These are phyloP conservation scores for Eucommia ulmoides DNA, from an alignment of 257 asterid genomes.

Conservation along the genomic window DNA sequence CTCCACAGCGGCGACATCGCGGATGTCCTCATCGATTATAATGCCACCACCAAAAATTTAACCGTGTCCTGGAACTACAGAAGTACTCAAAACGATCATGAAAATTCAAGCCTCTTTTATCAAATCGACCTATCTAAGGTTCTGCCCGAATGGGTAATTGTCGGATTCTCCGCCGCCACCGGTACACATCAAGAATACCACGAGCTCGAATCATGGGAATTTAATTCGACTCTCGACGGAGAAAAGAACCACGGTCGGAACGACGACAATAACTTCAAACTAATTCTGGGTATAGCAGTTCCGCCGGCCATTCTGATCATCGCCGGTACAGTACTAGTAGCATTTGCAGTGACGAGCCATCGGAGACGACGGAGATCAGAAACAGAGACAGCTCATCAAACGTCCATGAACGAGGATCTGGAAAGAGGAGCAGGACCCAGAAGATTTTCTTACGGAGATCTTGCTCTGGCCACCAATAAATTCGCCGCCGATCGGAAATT, in stretches of 20 bases:
- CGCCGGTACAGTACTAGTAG: slow-evolving; percentile 9
- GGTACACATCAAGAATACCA: slow-evolving; percentile 10
- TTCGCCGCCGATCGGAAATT: slow-evolving; percentile 21
- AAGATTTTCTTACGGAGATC: slow-evolving; percentile 21
- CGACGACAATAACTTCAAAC: not conserved
- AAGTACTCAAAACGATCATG: no score
- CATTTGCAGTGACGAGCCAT: no score
- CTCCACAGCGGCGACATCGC: slow-evolving; percentile 14
- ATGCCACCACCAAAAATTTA: slow-evolving; percentile 15
- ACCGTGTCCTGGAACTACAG: no score
- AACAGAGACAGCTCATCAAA: slow-evolving; percentile 8
- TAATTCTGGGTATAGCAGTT: slow-evolving; percentile 11
- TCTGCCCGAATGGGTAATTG: slow-evolving; percentile 18
- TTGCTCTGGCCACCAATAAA: slow-evolving; percentile 22
- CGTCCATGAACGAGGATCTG: slow-evolving; percentile 24
- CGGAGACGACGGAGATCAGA: no score
- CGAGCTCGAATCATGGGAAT: slow-evolving; percentile 12
- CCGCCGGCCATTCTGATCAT: slow-evolving; percentile 4
- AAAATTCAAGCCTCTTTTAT: no score
- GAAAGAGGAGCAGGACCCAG: slow-evolving; percentile 36
- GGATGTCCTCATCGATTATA: slow-evolving; percentile 22
- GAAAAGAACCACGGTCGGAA: not conserved
- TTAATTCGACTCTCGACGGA: slow-evolving; percentile 14
- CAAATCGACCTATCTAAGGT: slow-evolving; percentile 14
- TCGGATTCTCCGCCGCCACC: slow-evolving; percentile 32